Conservation (phyloP, 2,329 filamentous ascomycete species). For the Grosmannia clavigera region DNA sequence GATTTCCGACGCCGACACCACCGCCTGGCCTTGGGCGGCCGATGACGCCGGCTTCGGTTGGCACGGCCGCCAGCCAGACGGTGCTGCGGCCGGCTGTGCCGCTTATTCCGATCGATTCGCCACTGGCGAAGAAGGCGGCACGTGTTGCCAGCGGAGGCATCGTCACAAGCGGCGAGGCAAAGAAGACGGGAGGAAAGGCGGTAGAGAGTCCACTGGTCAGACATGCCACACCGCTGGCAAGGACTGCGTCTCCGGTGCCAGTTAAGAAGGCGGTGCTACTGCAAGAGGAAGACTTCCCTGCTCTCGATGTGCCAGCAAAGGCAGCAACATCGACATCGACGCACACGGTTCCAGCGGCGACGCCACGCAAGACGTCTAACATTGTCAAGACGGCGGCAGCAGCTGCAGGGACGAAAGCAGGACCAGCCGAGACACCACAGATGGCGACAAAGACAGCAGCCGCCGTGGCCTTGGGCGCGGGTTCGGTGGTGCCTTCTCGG, state of each 20-base stretch:
- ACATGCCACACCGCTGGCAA: background rate
- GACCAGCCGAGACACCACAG: background rate
- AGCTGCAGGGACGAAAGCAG: background rate
- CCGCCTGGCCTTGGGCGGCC: constrained; percentile 16
- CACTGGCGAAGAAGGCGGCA: background rate
- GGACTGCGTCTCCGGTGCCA: background rate
- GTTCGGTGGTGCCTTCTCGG: background rate
- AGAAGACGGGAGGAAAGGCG: background rate
- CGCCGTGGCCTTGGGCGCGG: constrained; percentile 8
- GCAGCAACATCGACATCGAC: constrained; percentile 20
- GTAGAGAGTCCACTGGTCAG: background rate
- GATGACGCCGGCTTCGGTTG: constrained; percentile 2
- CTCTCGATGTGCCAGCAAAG: constrained; percentile 35
- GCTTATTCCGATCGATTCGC: background rate
- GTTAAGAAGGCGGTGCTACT: constrained; percentile 28
- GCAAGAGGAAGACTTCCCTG: constrained; percentile 52
- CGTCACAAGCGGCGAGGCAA: background rate
- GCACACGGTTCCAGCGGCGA: constrained; percentile 16
- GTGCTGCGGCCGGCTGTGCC: background rate
- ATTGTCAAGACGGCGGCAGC: constrained; percentile 23
- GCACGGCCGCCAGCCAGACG: background rate
- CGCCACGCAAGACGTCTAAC: background rate
- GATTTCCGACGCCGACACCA: constrained; percentile 13
- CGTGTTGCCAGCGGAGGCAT: constrained; percentile 7
- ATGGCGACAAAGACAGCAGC: constrained; percentile 15